These are phyloP conservation scores for Primulina eburnea DNA, from an alignment of 257 asterid genomes.

Conservation along the genomic window DNA sequence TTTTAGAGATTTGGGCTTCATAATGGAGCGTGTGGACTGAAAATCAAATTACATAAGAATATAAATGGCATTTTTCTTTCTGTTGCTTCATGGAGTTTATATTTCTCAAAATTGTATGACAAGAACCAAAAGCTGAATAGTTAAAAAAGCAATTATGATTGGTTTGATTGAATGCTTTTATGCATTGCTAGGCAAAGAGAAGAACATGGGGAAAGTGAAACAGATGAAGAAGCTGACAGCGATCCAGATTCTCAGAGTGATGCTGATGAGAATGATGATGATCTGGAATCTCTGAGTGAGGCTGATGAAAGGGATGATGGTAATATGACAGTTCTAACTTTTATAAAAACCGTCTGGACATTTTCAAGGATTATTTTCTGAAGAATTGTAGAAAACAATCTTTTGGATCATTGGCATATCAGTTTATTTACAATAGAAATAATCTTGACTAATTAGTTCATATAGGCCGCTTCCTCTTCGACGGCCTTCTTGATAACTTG, in stretches of 20 bases:
- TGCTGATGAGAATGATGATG: conserved; percentile 38
- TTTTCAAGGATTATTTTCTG: not conserved
- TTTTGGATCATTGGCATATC: not conserved
- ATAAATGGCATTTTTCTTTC: not conserved
- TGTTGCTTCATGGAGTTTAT: conserved; percentile 7
- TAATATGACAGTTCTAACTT: conserved; percentile 26
- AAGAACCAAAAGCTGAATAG: not conserved
- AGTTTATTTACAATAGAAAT: not conserved
- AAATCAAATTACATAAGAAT: not conserved
- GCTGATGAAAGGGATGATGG: conserved; percentile 40
- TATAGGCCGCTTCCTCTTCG: not conserved
- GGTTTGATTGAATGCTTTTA: conserved; percentile 5
- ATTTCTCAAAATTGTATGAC: not conserved
- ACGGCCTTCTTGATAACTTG: not conserved
- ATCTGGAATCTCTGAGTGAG: conserved; percentile 32
- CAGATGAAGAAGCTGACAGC: conserved; percentile 50
- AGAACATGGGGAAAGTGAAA: conserved; percentile 57
- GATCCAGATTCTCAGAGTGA: conserved; percentile 35
- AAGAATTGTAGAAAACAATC: no score
- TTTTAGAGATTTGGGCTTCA: not conserved
- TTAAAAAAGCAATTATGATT: no score
- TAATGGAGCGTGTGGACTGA: conserved; percentile 9
- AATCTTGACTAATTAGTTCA: not conserved
- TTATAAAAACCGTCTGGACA: not conserved
- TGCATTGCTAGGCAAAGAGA: conserved; percentile 53